Evolutionary conservation across 2,329 filamentous ascomycete genomes (phyloP), one percentile per base, ranked within the genome.

Genomic region (Cladosporium velox): DNA sequence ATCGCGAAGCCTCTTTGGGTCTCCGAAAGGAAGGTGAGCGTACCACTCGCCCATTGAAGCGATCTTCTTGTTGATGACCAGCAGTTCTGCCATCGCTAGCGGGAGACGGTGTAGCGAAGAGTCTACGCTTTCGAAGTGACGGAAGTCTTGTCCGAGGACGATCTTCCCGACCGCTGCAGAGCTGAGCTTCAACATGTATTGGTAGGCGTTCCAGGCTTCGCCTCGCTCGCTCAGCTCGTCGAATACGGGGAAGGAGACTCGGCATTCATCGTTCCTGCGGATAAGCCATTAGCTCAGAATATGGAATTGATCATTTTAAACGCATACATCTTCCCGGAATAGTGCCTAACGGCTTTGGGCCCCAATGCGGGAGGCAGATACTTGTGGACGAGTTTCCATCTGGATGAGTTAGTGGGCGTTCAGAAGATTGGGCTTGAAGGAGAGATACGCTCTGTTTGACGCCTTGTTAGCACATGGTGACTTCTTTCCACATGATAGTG

Each of bases 291-390:
- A 47, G 41, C 10, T 47, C 10, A 5, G 10, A 21, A 21, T 12
- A 21, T 21, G 41, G n/a, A 47, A 4, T 21, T 12, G n/a, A n/a
- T 18, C 18, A 12, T 30, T 32, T 21, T n/a, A 3, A 86, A 79
- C 68, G n/a, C n/a, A 47, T 88, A 85, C 85, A 89, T 88, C 0
- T 80, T 82, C 0, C 86, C 85, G 0, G 85, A 81, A 67, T 89
- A 88, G 69, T 88, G 87, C 0, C 84, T 79, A 4, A 89, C 85
- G 0, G 87, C 87, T 71, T 86, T 87, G 35, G 86, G 86, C 0
- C 82, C 82, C 12, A 89, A 77, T 0, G 85, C 83, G 0, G 87
- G 86, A 0, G 87, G 85, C 0, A 89, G 69, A 74, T 88, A 89
- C 72, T 89, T 89, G 78, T 89, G 87, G 0, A 83, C 82, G 0